Evolutionary conservation across 2,329 filamentous ascomycete genomes (phyloP), one percentile per base, ranked within the genome.

Genomic region (Calonectria montana): DNA sequence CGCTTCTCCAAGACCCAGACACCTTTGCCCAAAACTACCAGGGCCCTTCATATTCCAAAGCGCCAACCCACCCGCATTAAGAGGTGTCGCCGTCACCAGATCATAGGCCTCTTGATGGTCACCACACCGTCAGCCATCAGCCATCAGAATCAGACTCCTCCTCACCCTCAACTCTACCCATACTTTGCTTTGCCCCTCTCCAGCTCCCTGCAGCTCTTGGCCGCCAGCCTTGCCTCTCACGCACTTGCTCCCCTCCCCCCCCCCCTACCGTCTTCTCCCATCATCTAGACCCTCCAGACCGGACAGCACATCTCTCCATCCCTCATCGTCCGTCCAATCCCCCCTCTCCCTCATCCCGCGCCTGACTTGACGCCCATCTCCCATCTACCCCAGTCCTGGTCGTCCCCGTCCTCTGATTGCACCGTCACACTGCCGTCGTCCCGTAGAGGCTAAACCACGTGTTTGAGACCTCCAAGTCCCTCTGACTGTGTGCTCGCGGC

Each of bases 381-480:
- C 39, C 61, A 43, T 31, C 62, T 65, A 65, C 67, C 67, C 67
- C 67, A 65, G 67, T 65, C 61, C 62, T 70, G 16, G 61, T 27
- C 37, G 18, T 18, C n/a, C 25, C 37, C 41, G 27, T 35, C 61
- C 67, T 29, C 61, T 43, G n/a, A 31, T 41, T 65, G 45, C 67
- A 48, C 63, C 48, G 29, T 29, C 67, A 27, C 37, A 9, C 48
- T 47, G 41, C 43, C 53, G 50, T 55, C 35, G 21, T 57, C 74
- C 65, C 74, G 73, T 76, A 76, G 68, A 72, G 69, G 67, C 64
- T 72, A 59, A 73, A 76, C 75, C 75, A 75, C 75, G 75, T 77
- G 75, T 78, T 77, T 69, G 45, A 73, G 29, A 67, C 55, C 25
- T 47, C 39, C 29, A 31, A 57, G 29, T 43, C 16, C 48, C 47